A percentile compares a stretch with the other conserved stretches of the same genome.
Evolutionary conservation across 73 alveolate genomes (phyloP).

Genomic region (Paraurostyla sp.): DNA sequence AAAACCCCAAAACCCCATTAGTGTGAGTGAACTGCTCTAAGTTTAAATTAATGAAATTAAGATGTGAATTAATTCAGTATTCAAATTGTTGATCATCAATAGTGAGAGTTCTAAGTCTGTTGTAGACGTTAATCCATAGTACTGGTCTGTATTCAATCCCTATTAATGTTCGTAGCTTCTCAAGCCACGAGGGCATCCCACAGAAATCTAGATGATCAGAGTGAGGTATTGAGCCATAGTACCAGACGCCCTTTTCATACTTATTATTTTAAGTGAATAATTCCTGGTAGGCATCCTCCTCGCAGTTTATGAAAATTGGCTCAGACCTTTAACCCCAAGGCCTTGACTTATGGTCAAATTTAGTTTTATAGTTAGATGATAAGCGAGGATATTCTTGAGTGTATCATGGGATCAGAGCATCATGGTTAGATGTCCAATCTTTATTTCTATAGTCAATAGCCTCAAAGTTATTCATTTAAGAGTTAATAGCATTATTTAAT

Average conservation of each 20-base stretch:
- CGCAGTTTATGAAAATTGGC: not conserved
- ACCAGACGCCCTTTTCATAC: slow-evolving; percentile 65
- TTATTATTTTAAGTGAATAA: not conserved
- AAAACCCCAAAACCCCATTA: too few species aligned
- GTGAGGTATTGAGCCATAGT: slow-evolving; percentile 8
- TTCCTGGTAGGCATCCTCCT: slow-evolving; percentile 51
- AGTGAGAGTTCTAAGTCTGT: slow-evolving; percentile 57
- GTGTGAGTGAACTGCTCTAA: too few species aligned
- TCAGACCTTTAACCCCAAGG: slow-evolving; percentile 68
- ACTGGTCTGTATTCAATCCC: slow-evolving; percentile 61
- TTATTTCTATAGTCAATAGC: slow-evolving; percentile 47
- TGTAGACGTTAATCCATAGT: slow-evolving; percentile 41
- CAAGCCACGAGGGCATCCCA: slow-evolving; percentile 52
- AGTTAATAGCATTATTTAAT: not conserved
- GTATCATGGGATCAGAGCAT: slow-evolving; percentile 45
- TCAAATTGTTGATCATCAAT: slow-evolving; percentile 28
- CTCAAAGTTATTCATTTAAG: slow-evolving; percentile 49
- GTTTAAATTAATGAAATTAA: too few species aligned
- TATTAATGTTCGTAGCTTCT: slow-evolving; percentile 3
- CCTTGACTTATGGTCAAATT: not conserved
- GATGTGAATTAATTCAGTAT: too few species aligned
- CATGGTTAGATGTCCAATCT: slow-evolving; percentile 52
- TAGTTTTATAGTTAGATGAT: not conserved
- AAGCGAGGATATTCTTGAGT: slow-evolving; percentile 62
- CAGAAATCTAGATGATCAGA: slow-evolving; percentile 58